Evolutionary conservation across 306 rosid genomes (phyloP).

Genomic region (Ziziphus jujuba): DNA sequence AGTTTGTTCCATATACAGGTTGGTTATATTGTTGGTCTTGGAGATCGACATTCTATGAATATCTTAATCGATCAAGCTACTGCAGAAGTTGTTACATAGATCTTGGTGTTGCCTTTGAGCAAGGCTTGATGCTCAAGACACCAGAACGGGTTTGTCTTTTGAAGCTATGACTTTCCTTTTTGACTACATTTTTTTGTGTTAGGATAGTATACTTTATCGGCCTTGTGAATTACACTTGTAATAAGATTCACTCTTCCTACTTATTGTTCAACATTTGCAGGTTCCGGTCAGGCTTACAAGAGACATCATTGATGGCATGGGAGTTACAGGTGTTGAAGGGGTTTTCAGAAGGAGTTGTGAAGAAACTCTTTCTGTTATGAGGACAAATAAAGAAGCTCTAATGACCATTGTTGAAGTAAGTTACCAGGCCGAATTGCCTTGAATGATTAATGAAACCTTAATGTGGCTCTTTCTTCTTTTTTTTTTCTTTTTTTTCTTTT

Average conservation of each 20-base stretch:
- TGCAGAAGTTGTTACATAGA: constrained; percentile 95
- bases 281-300: constrained; percentile 93
- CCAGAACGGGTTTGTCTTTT: constrained; percentile 76
- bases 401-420: constrained; percentile 85
- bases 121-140: constrained; percentile 97
- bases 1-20: constrained; percentile 48
- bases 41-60: constrained; percentile 93
- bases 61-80: constrained; percentile 86
- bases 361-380: constrained; percentile 94
- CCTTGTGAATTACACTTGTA: constrained; percentile 4
- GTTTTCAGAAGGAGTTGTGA: constrained; percentile 96
- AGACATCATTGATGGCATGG: constrained; percentile 95
- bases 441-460: background rate
- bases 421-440: constrained; percentile 9
- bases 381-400: constrained; percentile 89
- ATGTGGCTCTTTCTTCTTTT: background rate
- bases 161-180: constrained; percentile 12
- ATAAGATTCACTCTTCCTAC: constrained; percentile 7
- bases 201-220: background rate
- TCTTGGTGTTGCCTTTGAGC: constrained; percentile 98
- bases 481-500: too few relatives aligned
- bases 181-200: background rate
- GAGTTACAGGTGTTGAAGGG: constrained; percentile 89
- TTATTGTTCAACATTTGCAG: constrained; percentile 36
- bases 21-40: constrained; percentile 90